Percentiles rank a stretch among this genome's conserved stretches.
Conservation (phyloP, 495 filamentous ascomycete species). For the Darksidea phi region DNA sequence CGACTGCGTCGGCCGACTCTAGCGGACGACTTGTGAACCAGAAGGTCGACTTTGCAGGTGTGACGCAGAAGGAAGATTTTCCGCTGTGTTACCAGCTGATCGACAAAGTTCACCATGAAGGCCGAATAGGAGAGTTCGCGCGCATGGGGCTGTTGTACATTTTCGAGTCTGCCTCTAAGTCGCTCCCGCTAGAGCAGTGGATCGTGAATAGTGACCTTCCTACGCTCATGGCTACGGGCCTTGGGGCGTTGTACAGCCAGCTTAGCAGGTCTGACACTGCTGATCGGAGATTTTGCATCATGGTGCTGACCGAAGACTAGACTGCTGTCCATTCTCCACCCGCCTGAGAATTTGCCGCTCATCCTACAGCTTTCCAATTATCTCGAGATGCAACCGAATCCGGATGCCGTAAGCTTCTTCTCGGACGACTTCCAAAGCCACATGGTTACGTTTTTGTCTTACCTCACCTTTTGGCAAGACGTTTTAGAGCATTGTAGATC, state of each 20-base stretch:
- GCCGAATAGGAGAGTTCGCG: conserved; percentile 93
- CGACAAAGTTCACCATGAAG: conserved; percentile 93
- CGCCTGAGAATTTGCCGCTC: conserved; percentile 65
- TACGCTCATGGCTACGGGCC: conserved; percentile 91
- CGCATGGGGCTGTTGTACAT: conserved; percentile 92
- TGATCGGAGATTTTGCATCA: neutral
- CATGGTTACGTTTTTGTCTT: conserved; percentile 90
- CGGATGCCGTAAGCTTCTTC: conserved; percentile 68
- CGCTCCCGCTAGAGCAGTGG: conserved; percentile 83
- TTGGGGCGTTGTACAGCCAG: conserved; percentile 95
- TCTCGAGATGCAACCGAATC: conserved; percentile 56
- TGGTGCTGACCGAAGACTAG: conserved; percentile 28
- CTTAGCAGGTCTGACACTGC: conserved; percentile 66
- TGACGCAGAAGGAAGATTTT: conserved; percentile 88
- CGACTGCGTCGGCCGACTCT: conserved; percentile 46
- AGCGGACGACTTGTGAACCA: conserved; percentile 41
- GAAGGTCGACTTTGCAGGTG: conserved; percentile 72
- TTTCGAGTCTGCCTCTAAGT: conserved; percentile 86
- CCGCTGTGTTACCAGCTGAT: conserved; percentile 92
- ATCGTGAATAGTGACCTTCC: conserved; percentile 95
- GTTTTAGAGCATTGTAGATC: conserved; percentile 93
- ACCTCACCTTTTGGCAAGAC: conserved; percentile 96
- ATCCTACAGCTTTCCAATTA: conserved; percentile 87
- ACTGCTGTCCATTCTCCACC: conserved; percentile 48
- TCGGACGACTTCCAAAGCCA: conserved; percentile 70